Base-by-base conservation (phyloP, 2,329 filamentous ascomycete genomes). In the Trichophyton schoenleinii region DNA sequence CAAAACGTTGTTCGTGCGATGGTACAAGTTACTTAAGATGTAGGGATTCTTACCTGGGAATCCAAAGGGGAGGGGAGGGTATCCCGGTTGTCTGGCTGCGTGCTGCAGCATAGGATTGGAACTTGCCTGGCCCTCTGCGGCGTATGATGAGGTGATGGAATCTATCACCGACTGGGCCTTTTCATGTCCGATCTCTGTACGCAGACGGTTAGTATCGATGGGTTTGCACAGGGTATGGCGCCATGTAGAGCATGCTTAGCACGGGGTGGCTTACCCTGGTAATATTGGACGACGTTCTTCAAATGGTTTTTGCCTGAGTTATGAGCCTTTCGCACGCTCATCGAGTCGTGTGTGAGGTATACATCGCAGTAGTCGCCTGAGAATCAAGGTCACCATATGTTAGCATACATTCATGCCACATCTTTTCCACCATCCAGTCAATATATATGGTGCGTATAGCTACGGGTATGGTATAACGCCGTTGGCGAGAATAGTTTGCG, bases 311-410 rank as follows among this genome's bases (percentile, higher is more conserved):
- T 86, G 65, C 94, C 94, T 73, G 85, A 88, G 80, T 99, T 99
- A 78, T 99, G 94, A 58, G 94, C 94, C 80, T 97, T 97, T 70
- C 94, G 91, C 77, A 99, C 94, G 78, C 91, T 96, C 92, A 97
- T 97, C 53, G 91, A 96, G 82, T 99, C 94, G 83, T 99, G 94
- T 68, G 94, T 99, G 69, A 99, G 88, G 83, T 99, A 99, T 76
- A 99, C 94, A 87, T 99, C 94, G 83, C 94, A 99, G 78, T 99
- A 99, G 76, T 99, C 94, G 82, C 91, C 77, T 81, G 62, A 25
- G 34, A 20, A 34, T 38, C 58, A 59, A 55, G 15, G 20, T 25
- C 46, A 6, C 42, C 52, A 46, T 36, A 7, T 13, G 31, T 66
- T 60, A 60, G 61, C 52, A 15, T 13, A 31, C 2, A 13, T 49